These are phyloP conservation scores for Lanmaoa rubissima DNA, from an alignment of 768 basidiomycete species.

Conservation along the genomic window DNA sequence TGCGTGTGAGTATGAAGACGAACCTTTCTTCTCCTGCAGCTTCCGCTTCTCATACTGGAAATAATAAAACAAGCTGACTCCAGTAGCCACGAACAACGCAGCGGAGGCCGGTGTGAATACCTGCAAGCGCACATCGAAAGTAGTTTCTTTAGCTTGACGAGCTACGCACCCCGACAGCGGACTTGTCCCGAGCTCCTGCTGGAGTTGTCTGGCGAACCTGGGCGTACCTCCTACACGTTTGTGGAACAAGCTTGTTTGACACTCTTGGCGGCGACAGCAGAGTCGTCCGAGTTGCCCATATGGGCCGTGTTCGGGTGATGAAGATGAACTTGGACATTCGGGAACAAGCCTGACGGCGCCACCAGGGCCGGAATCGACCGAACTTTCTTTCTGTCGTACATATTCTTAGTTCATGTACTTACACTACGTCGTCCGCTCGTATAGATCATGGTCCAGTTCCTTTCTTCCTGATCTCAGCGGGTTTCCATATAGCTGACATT, in stretches of 20 bases:
- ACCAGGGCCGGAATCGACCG: no score
- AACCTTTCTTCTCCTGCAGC: constrained; percentile 74
- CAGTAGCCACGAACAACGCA: constrained; percentile 78
- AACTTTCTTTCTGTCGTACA: background rate
- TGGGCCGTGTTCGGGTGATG: constrained; percentile 16
- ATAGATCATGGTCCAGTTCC: no score
- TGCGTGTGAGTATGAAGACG: constrained; percentile 20
- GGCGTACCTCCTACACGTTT: constrained; percentile 16
- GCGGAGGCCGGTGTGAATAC: constrained; percentile 91
- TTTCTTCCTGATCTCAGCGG: no score
- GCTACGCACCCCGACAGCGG: constrained; percentile 34
- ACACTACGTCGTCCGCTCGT: no score
- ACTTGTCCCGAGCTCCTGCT: constrained; percentile 32
- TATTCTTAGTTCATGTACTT: no score
- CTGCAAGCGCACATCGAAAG: constrained; percentile 40
- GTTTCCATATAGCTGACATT: no score
- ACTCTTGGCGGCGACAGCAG: background rate
- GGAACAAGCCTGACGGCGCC: background rate
- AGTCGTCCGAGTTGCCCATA: constrained; percentile 9
- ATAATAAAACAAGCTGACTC: constrained; percentile 80
- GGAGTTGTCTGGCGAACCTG: constrained; percentile 19
- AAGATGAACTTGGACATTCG: constrained; percentile 24
- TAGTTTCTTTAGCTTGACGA: background rate
- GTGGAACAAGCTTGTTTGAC: background rate
- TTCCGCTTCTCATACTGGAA: constrained; percentile 85